Evolutionary conservation across 257 asterid species (phyloP).

Genomic region (Apocynum venetum): DNA sequence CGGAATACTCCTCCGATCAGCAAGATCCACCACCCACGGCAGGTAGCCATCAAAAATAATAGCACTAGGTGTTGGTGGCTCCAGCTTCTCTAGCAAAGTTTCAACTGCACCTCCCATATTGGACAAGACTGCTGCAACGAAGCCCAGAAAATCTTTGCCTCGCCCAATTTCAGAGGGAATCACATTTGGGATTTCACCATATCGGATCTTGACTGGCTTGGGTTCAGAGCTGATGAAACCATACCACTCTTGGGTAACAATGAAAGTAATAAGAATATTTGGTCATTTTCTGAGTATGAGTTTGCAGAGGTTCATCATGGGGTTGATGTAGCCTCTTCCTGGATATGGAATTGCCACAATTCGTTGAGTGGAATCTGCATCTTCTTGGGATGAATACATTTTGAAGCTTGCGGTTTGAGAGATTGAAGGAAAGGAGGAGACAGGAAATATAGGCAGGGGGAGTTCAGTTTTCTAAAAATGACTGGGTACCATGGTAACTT

Average conservation of each 20-base stretch:
- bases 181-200: neutral
- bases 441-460: no score
- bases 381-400: no score
- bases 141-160: conserved; percentile 31
- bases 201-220: neutral
- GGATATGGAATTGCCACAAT: conserved; percentile 19
- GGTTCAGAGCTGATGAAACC: neutral
- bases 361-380: neutral
- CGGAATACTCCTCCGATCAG: conserved; percentile 42
- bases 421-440: no score
- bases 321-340: conserved; percentile 27
- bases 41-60: conserved; percentile 37
- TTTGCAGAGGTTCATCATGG: conserved; percentile 25
- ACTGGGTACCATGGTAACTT: no score
- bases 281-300: neutral
- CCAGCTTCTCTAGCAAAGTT: conserved; percentile 33
- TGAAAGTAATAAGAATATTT: neutral
- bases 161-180: conserved; percentile 20
- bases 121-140: conserved; percentile 25
- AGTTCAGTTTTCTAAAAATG: no score
- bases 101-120: conserved; percentile 53
- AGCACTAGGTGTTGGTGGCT: conserved; percentile 28
- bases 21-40: conserved; percentile 34
- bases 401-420: no score
- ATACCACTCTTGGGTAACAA: conserved; percentile 17